These are phyloP conservation scores for Dimargaris verticillata DNA, from an alignment of 192 early-diverging fungal genomes.

Conservation along the genomic window DNA sequence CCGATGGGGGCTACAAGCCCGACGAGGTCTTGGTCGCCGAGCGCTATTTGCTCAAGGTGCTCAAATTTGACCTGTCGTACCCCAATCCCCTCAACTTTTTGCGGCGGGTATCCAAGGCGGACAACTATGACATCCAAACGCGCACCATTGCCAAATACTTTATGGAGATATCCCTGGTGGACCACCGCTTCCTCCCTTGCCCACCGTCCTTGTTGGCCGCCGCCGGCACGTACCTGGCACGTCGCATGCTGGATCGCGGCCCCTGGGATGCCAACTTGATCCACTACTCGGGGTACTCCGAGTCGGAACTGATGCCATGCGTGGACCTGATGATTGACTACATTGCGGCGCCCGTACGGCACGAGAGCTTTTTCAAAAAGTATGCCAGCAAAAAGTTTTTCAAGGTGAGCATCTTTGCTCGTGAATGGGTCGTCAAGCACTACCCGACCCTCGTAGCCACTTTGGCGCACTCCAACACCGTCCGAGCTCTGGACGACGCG, in stretches of 20 bases:
- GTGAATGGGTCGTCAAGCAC: conserved; percentile 55
- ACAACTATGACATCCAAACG: conserved; percentile 77
- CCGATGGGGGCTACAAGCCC: conserved; percentile 57
- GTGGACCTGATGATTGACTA: conserved; percentile 58
- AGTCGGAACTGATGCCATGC: conserved; percentile 41
- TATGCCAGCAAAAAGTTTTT: conserved; percentile 65
- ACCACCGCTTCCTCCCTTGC: conserved; percentile 56
- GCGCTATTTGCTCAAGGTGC: conserved; percentile 70
- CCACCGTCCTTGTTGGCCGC: conserved; percentile 63
- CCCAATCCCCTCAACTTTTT: conserved; percentile 88
- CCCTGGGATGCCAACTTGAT: conserved; percentile 61
- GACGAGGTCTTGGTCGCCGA: conserved; percentile 85
- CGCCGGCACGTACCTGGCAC: conserved; percentile 61
- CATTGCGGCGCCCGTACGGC: conserved; percentile 28
- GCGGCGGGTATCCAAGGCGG: conserved; percentile 73
- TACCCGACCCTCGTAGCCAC: conserved; percentile 15
- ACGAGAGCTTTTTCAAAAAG: conserved; percentile 68
- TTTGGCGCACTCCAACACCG: no score
- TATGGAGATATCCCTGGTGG: conserved; percentile 83
- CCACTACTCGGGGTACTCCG: conserved; percentile 68
- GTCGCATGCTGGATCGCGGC: conserved; percentile 56
- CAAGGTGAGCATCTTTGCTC: conserved; percentile 65
- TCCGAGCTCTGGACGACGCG: no score
- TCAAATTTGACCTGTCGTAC: conserved; percentile 77
- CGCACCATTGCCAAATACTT: conserved; percentile 89